Base-by-base conservation (phyloP, 2,329 filamentous ascomycete species). In the Davidsoniella australis region DNA sequence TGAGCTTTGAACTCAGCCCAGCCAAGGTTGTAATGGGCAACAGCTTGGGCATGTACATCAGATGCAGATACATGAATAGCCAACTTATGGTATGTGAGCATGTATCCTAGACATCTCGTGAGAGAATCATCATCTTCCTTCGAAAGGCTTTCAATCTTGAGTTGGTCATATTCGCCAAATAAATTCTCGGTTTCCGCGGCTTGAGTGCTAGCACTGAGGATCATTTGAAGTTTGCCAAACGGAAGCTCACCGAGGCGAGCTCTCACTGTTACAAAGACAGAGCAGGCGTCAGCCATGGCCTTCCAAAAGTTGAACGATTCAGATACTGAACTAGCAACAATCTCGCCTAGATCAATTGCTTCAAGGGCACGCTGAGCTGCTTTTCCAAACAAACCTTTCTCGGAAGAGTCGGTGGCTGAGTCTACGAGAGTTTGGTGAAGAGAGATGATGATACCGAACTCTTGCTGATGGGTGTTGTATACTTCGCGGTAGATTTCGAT, bases 1-100 rank as follows among this genome's bases (percentile, higher is more conserved):
- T 93, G 85, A 0, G 87, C 84, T 41, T 82, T 76, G 60, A 91
- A 78, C 62, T 98, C 91, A 1, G 85, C 84, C 85, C 88, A 96
- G 40, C 91, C 91, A 16, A 98, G 69, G 58, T 98, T 98, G 64
- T 94, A 98, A 73, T 89, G 91, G 0, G 88, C 85, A n/a, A 96
- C 85, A 1, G 91, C 85, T 63, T 93, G 88, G 3, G 89, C 88
- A 61, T 95, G 85, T 6, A 76, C 62, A 59, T 98, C 88, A 52
- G 79, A 69, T 1, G 78, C 68, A 14, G 81, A 82, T 38, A 79
- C 74, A 56, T 82, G 68, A 12, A 96, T 79, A 6, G 87, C 87
- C 55, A 85, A 76, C 62, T 96, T 98, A 62, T 93, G 85, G 5
- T 85, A 83, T 16, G 96, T 67, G 24, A 96, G 84, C 0, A 82